A percentile compares a stretch with the other conserved stretches of the same genome.
These are phyloP conservation scores for Cercospora zeae-maydis DNA, from an alignment of 2,329 filamentous ascomycete genomes.

Conservation along the genomic window DNA sequence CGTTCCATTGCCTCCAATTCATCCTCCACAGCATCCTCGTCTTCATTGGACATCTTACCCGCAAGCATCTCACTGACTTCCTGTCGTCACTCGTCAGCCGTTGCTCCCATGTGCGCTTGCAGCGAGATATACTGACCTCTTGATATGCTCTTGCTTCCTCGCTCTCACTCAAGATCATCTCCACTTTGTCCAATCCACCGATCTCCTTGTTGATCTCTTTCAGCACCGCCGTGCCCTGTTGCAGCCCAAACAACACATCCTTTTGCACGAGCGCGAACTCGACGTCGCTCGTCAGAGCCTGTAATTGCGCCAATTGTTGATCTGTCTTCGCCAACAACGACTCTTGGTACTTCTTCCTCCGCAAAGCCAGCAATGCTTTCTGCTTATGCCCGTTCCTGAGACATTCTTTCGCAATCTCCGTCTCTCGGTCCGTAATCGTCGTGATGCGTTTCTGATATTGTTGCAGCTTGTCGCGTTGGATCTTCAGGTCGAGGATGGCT, in stretches of 20 bases:
- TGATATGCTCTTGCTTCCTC: slow-evolving; percentile 91
- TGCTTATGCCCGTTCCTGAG: slow-evolving; percentile 74
- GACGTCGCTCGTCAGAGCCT: slow-evolving; percentile 81
- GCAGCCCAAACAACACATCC: slow-evolving; percentile 86
- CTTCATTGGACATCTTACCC: slow-evolving; percentile 83
- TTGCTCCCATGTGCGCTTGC: background rate
- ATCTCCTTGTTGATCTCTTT: slow-evolving; percentile 93
- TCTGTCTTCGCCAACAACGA: slow-evolving; percentile 85
- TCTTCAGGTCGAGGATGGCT: slow-evolving; percentile 96
- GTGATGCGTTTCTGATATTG: slow-evolving; percentile 92
- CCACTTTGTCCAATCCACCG: slow-evolving; percentile 88
- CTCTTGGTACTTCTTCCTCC: slow-evolving; percentile 96
- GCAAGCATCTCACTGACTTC: slow-evolving; percentile 91
- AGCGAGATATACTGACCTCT: slow-evolving; percentile 51
- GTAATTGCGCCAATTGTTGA: slow-evolving; percentile 86
- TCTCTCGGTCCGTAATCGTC: slow-evolving; percentile 81
- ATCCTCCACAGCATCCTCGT: slow-evolving; percentile 97
- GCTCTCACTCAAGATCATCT: slow-evolving; percentile 90
- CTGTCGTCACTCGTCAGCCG: slow-evolving; percentile 44
- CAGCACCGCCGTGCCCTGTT: slow-evolving; percentile 86
- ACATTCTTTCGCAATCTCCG: slow-evolving; percentile 77
- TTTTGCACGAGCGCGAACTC: slow-evolving; percentile 97
- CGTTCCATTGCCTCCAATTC: slow-evolving; percentile 79
- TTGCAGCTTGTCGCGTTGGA: slow-evolving; percentile 92
- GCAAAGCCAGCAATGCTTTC: slow-evolving; percentile 79